Evolutionary conservation across 164 flowering plant genomes (phyloP), one percentile per base, ranked within the genome.

Genomic region (Hamamelis virginiana): DNA sequence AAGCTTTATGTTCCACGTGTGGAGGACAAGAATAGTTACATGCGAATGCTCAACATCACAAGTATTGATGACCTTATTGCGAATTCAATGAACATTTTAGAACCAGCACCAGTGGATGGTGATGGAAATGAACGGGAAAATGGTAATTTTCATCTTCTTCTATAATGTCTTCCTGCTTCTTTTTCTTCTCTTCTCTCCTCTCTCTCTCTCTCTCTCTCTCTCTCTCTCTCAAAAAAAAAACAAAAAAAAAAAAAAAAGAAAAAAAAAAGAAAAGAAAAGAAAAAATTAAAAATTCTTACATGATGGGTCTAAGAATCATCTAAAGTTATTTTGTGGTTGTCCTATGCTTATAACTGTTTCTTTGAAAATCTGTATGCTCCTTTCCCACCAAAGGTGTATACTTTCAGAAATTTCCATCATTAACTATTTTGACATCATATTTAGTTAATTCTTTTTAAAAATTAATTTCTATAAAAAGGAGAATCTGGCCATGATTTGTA

Each of bases 1-100:
- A 88, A 68, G 78, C 89, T 96, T 46, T 96, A 88, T 84, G 98
- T 96, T 74, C 98, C 99, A 48, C 83, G 98, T 12, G 92, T 96
- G 78, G 98, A 96, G 85, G 97, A 96, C 82, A 93, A 81, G 83
- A 93, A 93, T 62, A 83, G 98, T 71, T 68, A 88, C 82, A 96
- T 96, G 98, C 68, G 93, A 69, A 91, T 96, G 99, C 80, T 96
- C 57, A 81, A 86, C 66, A 93, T 96, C 64, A 79, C 91, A 26
- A 75, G 83, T 43, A 71, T 83, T 51, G 91, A 86, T 68, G 99
- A 96, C 81, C 81, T 96, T 16, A 76, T 93, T 78, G 91, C 97
- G 15, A 96, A 93, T 72, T 89, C 97, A 14, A 93, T 96, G 99
- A 80, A 88, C 76, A 96, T 96, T 71, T 77, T 96, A 76, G 99